Conservation (phyloP, 2,329 filamentous ascomycete species). For the Talaromyces sp. region DNA sequence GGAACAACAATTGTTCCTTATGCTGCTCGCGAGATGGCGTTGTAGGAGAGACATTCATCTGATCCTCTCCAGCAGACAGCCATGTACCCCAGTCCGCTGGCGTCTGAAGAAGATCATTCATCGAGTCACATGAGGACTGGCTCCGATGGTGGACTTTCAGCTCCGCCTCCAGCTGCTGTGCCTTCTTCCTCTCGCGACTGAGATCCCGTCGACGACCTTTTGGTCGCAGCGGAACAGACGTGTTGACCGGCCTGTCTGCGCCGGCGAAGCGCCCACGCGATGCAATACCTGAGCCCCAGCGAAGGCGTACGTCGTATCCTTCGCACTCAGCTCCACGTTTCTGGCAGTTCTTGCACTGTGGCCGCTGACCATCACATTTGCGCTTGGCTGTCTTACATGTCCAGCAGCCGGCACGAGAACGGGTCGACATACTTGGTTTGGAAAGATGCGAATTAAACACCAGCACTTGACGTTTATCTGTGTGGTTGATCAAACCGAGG, state of each 20-base stretch:
- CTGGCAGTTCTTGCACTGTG: conserved; percentile 23
- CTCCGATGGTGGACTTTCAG: background rate
- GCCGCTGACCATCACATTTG: conserved; percentile 29
- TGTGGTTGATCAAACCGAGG: background rate
- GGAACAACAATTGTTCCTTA: background rate
- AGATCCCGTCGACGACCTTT: conserved; percentile 29
- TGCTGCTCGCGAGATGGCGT: background rate
- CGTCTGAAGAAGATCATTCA: background rate
- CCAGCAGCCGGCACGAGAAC: conserved; percentile 29
- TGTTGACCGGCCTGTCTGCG: conserved; percentile 25
- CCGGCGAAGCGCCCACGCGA: conserved; percentile 32
- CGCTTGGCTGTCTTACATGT: conserved; percentile 31
- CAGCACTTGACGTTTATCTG: background rate
- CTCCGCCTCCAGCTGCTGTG: background rate
- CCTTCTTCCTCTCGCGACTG: conserved; percentile 5
- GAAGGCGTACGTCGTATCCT: conserved; percentile 31
- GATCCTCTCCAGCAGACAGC: background rate
- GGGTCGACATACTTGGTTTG: conserved; percentile 28
- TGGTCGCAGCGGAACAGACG: conserved; percentile 24
- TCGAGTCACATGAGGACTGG: background rate
- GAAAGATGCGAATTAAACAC: background rate
- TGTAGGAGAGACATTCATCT: background rate
- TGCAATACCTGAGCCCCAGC: conserved; percentile 32
- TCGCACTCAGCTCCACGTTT: conserved; percentile 28
- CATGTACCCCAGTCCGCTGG: background rate